Evolutionary conservation across 805 yeast genomes (phyloP).

Genomic region (Suhomyces xylopsoci): DNA sequence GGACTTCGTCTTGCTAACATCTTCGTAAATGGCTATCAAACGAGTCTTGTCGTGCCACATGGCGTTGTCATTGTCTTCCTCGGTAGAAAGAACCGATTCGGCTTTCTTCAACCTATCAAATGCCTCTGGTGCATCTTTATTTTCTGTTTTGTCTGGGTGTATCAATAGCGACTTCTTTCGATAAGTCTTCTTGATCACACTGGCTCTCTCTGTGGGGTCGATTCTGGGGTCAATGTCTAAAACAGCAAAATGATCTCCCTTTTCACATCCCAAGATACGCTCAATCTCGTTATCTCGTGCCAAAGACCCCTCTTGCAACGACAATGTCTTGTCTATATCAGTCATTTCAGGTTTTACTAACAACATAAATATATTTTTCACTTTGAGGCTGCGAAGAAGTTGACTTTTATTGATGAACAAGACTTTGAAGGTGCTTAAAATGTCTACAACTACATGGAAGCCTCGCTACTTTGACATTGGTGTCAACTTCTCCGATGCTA

Average conservation of each 20-base stretch:
- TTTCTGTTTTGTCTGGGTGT: slow-evolving; percentile 64
- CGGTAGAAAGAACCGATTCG: slow-evolving; percentile 29
- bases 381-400: not conserved
- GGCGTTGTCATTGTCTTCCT: slow-evolving; percentile 8
- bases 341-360: not conserved
- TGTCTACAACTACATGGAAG: slow-evolving; percentile 23
- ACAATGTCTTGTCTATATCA: not conserved
- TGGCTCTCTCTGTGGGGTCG: slow-evolving; percentile 34
- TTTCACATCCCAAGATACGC: slow-evolving; percentile 48
- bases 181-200: slow-evolving; percentile 45
- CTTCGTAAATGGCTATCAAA: slow-evolving; percentile 29
- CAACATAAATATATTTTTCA: not conserved
- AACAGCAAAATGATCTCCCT: slow-evolving; percentile 53
- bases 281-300: slow-evolving; percentile 51
- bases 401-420: not conserved
- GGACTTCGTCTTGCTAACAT: slow-evolving; percentile 5
- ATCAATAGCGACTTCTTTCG: slow-evolving; percentile 60
- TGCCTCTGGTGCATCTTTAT: slow-evolving; percentile 60
- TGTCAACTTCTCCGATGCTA: slow-evolving; percentile 82
- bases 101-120: slow-evolving; percentile 60
- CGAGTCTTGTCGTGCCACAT: slow-evolving; percentile 17
- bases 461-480: slow-evolving; percentile 47
- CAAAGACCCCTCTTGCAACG: slow-evolving; percentile 24
- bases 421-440: not conserved
- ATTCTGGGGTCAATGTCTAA: slow-evolving; percentile 40